Percentiles rank a stretch among this genome's conserved stretches.
phyloP scores from a whole-genome alignment of 176 grass and related monocot species.

The Oryza glaberrima region DNA sequence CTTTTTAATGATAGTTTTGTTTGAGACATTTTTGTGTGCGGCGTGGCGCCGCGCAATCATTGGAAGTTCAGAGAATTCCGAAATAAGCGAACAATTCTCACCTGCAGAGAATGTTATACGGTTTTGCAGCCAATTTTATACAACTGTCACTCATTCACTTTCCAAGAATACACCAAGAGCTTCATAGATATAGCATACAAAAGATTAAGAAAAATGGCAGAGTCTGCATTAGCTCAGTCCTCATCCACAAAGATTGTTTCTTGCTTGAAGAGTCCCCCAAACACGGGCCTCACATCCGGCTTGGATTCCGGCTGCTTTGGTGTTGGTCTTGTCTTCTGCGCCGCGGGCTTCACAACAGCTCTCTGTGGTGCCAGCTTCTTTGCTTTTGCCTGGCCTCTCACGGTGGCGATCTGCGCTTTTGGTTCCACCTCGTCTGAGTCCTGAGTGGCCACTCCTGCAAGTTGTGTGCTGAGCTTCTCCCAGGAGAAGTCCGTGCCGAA shows the following conservation, averaged over 20 bases:
- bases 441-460: constrained; percentile 29
- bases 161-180: constrained; percentile 12
- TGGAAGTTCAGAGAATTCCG: neutral
- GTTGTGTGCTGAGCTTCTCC: constrained; percentile 75
- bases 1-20: too few relatives aligned
- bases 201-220: neutral
- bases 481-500: constrained; percentile 64
- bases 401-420: constrained; percentile 71
- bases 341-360: constrained; percentile 69
- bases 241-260: constrained; percentile 87
- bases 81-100: constrained; percentile 2
- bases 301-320: constrained; percentile 54
- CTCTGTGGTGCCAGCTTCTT: constrained; percentile 76
- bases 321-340: constrained; percentile 53
- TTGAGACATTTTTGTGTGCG: too few relatives aligned
- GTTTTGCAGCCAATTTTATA: constrained; percentile 22
- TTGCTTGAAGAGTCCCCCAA: constrained; percentile 95
- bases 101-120: neutral
- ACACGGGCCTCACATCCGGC: constrained; percentile 72
- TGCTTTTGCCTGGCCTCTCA: constrained; percentile 80
- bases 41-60: too few relatives aligned
- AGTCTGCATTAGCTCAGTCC: constrained; percentile 47
- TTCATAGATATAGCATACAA: constrained; percentile 38
- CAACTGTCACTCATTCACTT: constrained; percentile 25
- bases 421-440: constrained; percentile 50